phyloP scores from a whole-genome alignment of 768 basidiomycete genomes.

The Boletus speciosus region DNA sequence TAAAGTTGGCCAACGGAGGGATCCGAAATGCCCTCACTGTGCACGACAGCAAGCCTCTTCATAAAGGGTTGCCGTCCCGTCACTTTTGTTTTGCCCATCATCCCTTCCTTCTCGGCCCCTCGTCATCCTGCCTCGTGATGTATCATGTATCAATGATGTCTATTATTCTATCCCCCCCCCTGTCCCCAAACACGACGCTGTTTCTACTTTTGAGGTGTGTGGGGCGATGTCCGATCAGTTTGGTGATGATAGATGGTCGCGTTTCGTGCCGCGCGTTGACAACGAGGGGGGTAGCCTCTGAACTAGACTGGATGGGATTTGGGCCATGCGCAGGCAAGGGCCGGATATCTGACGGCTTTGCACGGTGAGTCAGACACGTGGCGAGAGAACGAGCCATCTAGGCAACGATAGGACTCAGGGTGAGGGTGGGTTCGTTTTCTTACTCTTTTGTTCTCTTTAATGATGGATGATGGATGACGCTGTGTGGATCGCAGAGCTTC shows the following conservation, averaged over 20 bases:
- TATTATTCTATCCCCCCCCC: conserved; percentile 19
- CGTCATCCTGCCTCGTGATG: neutral
- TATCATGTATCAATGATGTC: conserved; percentile 15
- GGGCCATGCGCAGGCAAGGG: conserved; percentile 1
- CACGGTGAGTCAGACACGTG: conserved; percentile 8
- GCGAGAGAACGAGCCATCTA: neutral
- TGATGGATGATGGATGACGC: neutral
- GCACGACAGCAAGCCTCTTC: conserved; percentile 9
- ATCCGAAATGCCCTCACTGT: conserved; percentile 22
- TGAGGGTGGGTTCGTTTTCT: conserved; percentile 9
- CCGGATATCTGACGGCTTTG: conserved; percentile 1
- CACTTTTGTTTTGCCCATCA: neutral
- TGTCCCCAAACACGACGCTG: neutral
- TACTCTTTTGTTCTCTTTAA: neutral
- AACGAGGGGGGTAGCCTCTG: conserved; percentile 15
- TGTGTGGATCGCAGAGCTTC: too few relatives aligned
- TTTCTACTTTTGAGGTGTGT: neutral
- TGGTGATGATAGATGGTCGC: conserved; percentile 3
- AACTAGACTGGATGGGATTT: conserved; percentile 7
- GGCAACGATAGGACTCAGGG: conserved; percentile 11
- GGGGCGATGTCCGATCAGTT: conserved; percentile 9
- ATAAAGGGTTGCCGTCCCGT: neutral
- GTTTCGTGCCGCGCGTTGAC: conserved; percentile 18
- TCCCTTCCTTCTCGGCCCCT: neutral
- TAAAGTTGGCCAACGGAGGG: conserved; percentile 17